Base-by-base conservation (phyloP, 106 monocot genomes). In the Posidonia australis region DNA sequence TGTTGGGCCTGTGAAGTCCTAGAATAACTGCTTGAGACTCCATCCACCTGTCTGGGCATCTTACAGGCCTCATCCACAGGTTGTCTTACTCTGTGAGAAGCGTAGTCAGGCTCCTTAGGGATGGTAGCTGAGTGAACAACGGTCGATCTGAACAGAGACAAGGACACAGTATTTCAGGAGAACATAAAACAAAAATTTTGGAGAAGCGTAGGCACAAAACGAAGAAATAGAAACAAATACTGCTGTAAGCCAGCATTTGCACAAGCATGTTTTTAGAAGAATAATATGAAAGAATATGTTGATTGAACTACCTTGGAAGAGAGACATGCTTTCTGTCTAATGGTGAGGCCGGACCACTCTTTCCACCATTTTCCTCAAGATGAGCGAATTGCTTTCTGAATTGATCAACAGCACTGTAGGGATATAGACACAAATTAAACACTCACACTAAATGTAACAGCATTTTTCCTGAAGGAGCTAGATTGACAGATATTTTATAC, bases 321-420 rank as follows among this genome's bases (percentile, higher is more conserved):
- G 92, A 88, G 67, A 73, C 88, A 79, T 88, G 92, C 63, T 93
- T 93, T 73, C 92, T 88, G 29, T 88, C 88, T 62, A 73, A 63
- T 27, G 85, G 74, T 52, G 69, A 64, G 23, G 80, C 78, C 25
- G 85, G 68, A 52, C 77, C 74, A 78, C 71, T 88, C 79, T 79
- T 81, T 13, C 83, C 89, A 67, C 80, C 89, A 70, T 86, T 94
- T 51, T 89, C 86, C 71, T 94, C 89, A 27, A 94, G 86, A 68
- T 84, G 78, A 26, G 89, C 65, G 80, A 89, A 90, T 56, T 94
- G 89, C 69, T 77, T 90, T 72, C 77, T 74, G 46, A 94, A 94
- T 58, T 90, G 86, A 78, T 94, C 89, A 46, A 89, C 82, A n/a
- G 86, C 94, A 78, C 94, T 89, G 78, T 65, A 81, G 3, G 47